Base-by-base conservation (phyloP, 106 monocot genomes). In the Gastrodia elata region DNA sequence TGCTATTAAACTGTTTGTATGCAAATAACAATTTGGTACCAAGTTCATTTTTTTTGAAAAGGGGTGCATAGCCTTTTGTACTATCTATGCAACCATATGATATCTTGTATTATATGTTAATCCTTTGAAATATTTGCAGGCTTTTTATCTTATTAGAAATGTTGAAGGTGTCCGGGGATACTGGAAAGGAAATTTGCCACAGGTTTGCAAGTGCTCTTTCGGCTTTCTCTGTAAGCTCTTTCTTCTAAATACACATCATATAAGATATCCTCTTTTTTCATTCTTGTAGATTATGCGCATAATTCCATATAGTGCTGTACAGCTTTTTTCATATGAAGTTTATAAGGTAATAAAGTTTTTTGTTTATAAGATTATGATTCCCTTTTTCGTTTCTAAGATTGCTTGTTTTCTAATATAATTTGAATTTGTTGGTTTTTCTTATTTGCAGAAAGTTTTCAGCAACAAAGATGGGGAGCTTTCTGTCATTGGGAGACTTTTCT, bases 171-270 rank as follows among this genome's bases (percentile, higher is more conserved):
- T 97, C 13, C 90, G 76, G 71, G 96, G 96, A 39, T 97, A 88
- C 57, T 97, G 96, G 96, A 97, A 97, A 80, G 96, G 96, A 10
- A 97, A 97, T 80, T 82, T 97, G 77, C 90, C 96, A 67, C 96
- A 97, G 86, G 96, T 92, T 28, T 46, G 18, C 76, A n/a, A 38
- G 57, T 72, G 38, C 6, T 6, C 36, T 34, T 67, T 35, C 36
- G 1, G 42, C 27, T 9, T 2, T 61, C 13, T 32, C 5, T 61
- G 30, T 24, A 61, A 32, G 22, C 13, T 61, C 20, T 30, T 61
- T 32, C 8, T 61, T 61, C 11, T 30, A 32, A 61, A 61, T 27
- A 3, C 32, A 32, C 30, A 13, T 32, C 11, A 59, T 28, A 14
- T 7, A 3, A 8, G 16, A 15, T 70, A 70, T 76, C n/a, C 64